A percentile compares a stretch with the other conserved stretches of the same genome.
Evolutionary conservation across 192 early-diverging fungal genomes (phyloP).

Genomic region (Radiomyces spectabilis): DNA sequence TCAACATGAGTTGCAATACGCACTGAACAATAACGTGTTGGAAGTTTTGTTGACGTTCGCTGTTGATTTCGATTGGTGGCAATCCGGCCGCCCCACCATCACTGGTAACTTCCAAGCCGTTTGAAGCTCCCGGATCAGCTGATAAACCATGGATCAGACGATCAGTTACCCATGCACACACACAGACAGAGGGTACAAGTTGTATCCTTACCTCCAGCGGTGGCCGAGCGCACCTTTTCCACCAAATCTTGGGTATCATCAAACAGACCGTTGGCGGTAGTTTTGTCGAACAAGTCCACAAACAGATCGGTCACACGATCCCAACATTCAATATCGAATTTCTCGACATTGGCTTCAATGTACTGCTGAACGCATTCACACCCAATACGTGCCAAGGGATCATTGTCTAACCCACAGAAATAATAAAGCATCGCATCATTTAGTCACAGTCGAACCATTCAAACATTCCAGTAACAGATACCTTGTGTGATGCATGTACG

Average conservation of each 20-base stretch:
- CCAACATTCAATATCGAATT: slow-evolving; percentile 70
- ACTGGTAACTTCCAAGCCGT: too few species aligned
- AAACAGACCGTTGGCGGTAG: slow-evolving; percentile 71
- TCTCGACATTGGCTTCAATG: slow-evolving; percentile 68
- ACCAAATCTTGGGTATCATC: slow-evolving; percentile 33
- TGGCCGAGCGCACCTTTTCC: slow-evolving; percentile 11
- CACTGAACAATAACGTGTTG: slow-evolving; percentile 85
- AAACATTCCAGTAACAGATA: too few species aligned
- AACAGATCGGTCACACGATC: slow-evolving; percentile 63
- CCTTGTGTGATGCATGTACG: slow-evolving; percentile 83
- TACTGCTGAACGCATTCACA: slow-evolving; percentile 87
- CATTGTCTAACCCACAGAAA: slow-evolving; percentile 53
- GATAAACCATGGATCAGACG: too few species aligned
- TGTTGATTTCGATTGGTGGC: too few species aligned
- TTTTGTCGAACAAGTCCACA: slow-evolving; percentile 66
- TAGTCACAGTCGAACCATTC: too few species aligned
- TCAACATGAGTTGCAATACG: slow-evolving; percentile 79
- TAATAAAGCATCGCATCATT: too few species aligned
- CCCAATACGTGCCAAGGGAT: slow-evolving; percentile 83
- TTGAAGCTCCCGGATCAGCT: too few species aligned
- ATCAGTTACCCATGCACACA: too few species aligned
- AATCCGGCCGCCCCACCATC: too few species aligned
- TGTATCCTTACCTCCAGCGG: background rate
- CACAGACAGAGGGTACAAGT: too few species aligned
- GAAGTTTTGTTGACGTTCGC: slow-evolving; percentile 66